phyloP scores from a whole-genome alignment of 2,329 filamentous ascomycete genomes.

The Trichoderma breve region DNA sequence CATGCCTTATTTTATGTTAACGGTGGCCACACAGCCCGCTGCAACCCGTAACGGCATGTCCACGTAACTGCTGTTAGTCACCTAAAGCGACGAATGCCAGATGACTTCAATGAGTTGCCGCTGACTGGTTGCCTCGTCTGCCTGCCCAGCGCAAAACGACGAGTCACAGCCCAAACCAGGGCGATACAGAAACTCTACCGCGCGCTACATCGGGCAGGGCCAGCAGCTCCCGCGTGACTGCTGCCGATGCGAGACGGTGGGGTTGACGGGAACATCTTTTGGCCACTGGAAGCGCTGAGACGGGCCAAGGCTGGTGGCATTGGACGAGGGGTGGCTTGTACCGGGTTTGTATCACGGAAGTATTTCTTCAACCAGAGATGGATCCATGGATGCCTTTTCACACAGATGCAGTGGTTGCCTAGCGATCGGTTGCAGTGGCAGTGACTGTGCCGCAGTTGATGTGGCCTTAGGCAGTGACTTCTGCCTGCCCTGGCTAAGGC shows the following conservation, averaged over 20 bases:
- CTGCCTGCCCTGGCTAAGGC: background rate
- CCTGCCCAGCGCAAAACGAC: background rate
- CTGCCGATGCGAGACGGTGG: constrained; percentile 3
- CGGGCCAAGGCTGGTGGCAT: background rate
- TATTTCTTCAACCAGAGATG: background rate
- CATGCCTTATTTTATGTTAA: background rate
- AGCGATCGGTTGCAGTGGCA: background rate
- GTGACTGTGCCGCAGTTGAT: background rate
- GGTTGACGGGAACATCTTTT: background rate
- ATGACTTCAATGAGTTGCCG: background rate
- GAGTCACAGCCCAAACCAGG: background rate
- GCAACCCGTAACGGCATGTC: background rate
- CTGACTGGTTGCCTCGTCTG: constrained; percentile 8
- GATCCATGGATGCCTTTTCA: background rate
- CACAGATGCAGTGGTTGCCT: constrained; percentile 5
- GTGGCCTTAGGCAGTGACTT: background rate
- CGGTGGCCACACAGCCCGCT: background rate
- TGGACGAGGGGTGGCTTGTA: background rate
- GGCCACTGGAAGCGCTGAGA: background rate
- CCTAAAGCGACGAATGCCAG: background rate
- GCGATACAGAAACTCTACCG: background rate
- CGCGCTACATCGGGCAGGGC: background rate
- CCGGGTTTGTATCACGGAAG: background rate
- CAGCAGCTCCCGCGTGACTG: constrained; percentile 1
- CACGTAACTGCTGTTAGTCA: background rate